phyloP scores from a whole-genome alignment of 1,139 yeast species.

The Pichia sp. region DNA sequence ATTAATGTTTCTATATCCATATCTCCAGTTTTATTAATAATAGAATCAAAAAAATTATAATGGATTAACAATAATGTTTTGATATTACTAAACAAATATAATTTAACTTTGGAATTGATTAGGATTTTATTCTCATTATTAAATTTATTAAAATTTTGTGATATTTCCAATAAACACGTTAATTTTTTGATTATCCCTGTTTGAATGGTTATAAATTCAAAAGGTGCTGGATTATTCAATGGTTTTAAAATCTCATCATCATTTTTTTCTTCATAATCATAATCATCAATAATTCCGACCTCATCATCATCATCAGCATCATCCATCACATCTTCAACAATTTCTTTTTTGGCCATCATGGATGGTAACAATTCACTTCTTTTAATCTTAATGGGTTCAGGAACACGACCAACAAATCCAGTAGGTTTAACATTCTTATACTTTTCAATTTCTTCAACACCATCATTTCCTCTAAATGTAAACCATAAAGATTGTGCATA shows the following conservation, averaged over 20 bases:
- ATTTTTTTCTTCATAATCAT: background rate
- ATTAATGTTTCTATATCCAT: slow-evolving; percentile 13
- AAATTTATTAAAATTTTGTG: slow-evolving; percentile 14
- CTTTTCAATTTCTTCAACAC: slow-evolving; percentile 21
- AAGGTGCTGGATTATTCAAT: slow-evolving; percentile 8
- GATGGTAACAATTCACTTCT: slow-evolving; percentile 8
- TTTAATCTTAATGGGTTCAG: background rate
- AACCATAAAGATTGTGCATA: slow-evolving; percentile 28
- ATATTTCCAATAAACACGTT: slow-evolving; percentile 12
- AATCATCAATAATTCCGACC: background rate
- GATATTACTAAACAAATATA: slow-evolving; percentile 24
- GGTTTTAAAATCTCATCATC: slow-evolving; percentile 5
- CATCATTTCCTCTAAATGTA: slow-evolving; percentile 23
- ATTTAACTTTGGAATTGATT: slow-evolving; percentile 13
- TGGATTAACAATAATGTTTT: slow-evolving; percentile 20
- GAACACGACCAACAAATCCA: background rate
- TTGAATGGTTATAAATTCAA: slow-evolving; percentile 7
- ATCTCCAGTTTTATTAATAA: slow-evolving; percentile 4
- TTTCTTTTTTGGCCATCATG: slow-evolving; percentile 2
- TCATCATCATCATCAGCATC: background rate
- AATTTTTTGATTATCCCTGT: slow-evolving; percentile 11
- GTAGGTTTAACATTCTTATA: slow-evolving; percentile 12
- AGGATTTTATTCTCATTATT: slow-evolving; percentile 14
- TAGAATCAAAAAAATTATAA: slow-evolving; percentile 15
- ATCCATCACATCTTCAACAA: background rate